phyloP scores from a whole-genome alignment of 2,329 filamentous ascomycete genomes.

The Beauveria rudraprayagi region DNA sequence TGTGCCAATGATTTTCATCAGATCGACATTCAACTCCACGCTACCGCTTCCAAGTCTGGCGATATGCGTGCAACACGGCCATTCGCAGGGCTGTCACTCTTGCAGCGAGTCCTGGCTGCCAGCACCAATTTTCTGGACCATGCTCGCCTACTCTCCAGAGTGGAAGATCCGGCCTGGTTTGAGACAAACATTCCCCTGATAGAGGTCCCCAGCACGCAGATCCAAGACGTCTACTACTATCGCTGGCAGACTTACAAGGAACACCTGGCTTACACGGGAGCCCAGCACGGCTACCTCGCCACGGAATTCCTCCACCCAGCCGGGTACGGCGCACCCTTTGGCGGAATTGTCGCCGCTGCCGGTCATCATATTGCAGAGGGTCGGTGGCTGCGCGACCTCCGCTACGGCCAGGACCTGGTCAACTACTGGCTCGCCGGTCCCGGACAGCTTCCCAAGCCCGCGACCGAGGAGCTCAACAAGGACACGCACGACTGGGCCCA shows the following conservation, averaged over 20 bases:
- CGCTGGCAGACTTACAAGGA: constrained; percentile 33
- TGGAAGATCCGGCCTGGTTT: constrained; percentile 21
- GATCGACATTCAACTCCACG: background rate
- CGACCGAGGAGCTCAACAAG: constrained; percentile 12
- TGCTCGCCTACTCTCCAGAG: constrained; percentile 13
- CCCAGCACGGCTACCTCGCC: constrained; percentile 32
- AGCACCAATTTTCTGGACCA: constrained; percentile 18
- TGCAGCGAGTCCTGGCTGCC: background rate
- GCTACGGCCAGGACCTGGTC: constrained; percentile 28
- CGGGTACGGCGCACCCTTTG: constrained; percentile 15
- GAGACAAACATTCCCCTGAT: constrained; percentile 34
- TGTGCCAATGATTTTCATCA: background rate
- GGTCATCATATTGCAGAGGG: constrained; percentile 31
- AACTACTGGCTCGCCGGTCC: constrained; percentile 17
- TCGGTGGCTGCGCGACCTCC: constrained; percentile 31
- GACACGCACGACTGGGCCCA: constrained; percentile 16
- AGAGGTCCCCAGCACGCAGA: constrained; percentile 29
- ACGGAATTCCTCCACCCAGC: constrained; percentile 37
- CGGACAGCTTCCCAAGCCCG: constrained; percentile 15
- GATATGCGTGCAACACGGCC: background rate
- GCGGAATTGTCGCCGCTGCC: constrained; percentile 20
- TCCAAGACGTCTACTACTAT: constrained; percentile 39
- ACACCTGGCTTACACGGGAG: constrained; percentile 31
- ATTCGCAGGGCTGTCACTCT: background rate
- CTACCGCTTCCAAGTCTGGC: background rate